A percentile compares a stretch with the other conserved stretches of the same genome.
These are phyloP conservation scores for Ophiostoma piceae DNA, from an alignment of 2,329 filamentous ascomycete genomes.

Conservation along the genomic window DNA sequence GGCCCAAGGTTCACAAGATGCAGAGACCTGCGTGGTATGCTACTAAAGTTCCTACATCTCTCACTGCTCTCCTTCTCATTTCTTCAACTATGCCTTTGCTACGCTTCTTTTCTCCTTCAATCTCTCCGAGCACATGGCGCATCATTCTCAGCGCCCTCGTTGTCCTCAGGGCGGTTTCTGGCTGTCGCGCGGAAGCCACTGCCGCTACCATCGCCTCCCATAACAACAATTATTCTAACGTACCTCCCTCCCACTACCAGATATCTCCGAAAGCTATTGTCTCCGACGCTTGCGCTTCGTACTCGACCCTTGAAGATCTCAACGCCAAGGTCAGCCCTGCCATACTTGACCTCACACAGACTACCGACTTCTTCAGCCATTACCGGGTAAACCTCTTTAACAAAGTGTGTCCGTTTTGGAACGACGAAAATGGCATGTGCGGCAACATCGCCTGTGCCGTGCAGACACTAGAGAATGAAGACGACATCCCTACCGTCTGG, in stretches of 20 bases:
- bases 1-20: slow-evolving; percentile 45
- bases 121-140: slow-evolving; percentile 22
- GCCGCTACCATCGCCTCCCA: not conserved
- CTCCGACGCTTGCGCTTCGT: slow-evolving; percentile 90
- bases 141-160: not conserved
- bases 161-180: not conserved
- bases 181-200: slow-evolving; percentile 23
- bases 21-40: slow-evolving; percentile 48
- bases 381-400: slow-evolving; percentile 94
- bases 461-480: slow-evolving; percentile 89
- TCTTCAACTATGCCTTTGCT: not conserved
- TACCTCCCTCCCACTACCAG: slow-evolving; percentile 43
- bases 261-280: slow-evolving; percentile 86
- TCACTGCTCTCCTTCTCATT: slow-evolving; percentile 22
- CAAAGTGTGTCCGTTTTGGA: slow-evolving; percentile 94
- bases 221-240: slow-evolving; percentile 16
- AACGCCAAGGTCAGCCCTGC: slow-evolving; percentile 72
- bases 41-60: slow-evolving; percentile 24
- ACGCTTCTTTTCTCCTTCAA: slow-evolving; percentile 21
- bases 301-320: slow-evolving; percentile 78
- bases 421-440: slow-evolving; percentile 87
- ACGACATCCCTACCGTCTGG: slow-evolving; percentile 89
- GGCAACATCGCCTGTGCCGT: slow-evolving; percentile 96
- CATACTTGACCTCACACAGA: slow-evolving; percentile 72
- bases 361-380: slow-evolving; percentile 96